These are phyloP conservation scores for Conticribra weissflogii DNA, from an alignment of 108 stramenopile species.

Conservation along the genomic window DNA sequence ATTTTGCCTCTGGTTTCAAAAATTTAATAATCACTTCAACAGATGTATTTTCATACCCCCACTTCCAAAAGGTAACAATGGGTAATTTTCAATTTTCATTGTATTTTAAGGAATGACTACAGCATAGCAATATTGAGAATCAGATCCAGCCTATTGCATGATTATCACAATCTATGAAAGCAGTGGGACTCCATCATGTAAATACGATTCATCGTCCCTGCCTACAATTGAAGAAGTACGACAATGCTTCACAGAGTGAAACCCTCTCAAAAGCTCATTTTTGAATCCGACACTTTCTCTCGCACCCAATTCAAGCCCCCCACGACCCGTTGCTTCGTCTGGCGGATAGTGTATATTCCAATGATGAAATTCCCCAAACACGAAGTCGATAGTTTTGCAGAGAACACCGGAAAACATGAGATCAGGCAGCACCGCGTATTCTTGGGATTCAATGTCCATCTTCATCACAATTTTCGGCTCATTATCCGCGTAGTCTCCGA, in stretches of 20 bases:
- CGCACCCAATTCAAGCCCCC: neutral
- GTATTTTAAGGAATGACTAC: too few relatives aligned
- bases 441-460: conserved; percentile 45
- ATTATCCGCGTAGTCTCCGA: neutral
- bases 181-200: neutral
- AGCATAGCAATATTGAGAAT: too few relatives aligned
- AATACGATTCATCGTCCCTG: neutral
- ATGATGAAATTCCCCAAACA: conserved; percentile 48
- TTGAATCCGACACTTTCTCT: neutral
- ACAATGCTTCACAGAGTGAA: neutral
- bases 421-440: conserved; percentile 44
- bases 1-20: too few relatives aligned
- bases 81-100: too few relatives aligned
- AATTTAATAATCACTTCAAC: too few relatives aligned
- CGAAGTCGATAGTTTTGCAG: conserved; percentile 31
- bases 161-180: too few relatives aligned
- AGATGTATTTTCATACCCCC: too few relatives aligned
- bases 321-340: neutral
- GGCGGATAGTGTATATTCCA: neutral
- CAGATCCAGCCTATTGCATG: too few relatives aligned
- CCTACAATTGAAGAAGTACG: neutral
- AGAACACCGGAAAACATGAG: conserved; percentile 22
- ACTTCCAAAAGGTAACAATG: too few relatives aligned
- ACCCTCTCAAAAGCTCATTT: neutral
- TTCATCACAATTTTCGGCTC: conserved; percentile 41